phyloP scores from a whole-genome alignment of 352 stramenopile genomes.

The Globisporangium emineosum region DNA sequence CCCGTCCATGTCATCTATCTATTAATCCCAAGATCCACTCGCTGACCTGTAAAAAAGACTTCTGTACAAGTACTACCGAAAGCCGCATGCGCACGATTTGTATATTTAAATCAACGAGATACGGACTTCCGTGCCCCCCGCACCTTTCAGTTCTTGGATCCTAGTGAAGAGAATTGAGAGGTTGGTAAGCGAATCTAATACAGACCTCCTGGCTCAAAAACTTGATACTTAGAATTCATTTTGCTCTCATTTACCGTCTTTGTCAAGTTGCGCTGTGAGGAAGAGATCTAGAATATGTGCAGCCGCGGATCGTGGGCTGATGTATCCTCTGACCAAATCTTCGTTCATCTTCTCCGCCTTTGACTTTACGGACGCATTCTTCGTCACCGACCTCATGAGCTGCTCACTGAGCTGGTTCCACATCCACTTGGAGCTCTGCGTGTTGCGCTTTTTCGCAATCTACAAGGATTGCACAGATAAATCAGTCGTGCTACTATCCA shows the following conservation, averaged over 20 bases:
- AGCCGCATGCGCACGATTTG: background rate
- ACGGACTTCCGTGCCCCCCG: background rate
- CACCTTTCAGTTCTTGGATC: background rate
- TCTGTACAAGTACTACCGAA: slow-evolving; percentile 15
- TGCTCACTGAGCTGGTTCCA: slow-evolving; percentile 79
- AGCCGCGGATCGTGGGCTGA: slow-evolving; percentile 64
- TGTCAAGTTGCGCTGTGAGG: slow-evolving; percentile 40
- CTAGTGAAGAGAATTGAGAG: background rate
- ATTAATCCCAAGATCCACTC: slow-evolving; percentile 25
- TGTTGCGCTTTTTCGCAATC: slow-evolving; percentile 66
- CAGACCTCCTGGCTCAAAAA: background rate
- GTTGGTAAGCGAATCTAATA: background rate
- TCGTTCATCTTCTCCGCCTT: slow-evolving; percentile 59
- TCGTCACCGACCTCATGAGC: slow-evolving; percentile 61
- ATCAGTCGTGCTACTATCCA: too few species aligned
- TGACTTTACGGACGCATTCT: slow-evolving; percentile 35
- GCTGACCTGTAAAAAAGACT: slow-evolving; percentile 13
- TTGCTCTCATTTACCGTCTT: slow-evolving; percentile 19
- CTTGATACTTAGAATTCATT: background rate
- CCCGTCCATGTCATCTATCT: slow-evolving; percentile 50
- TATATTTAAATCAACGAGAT: background rate
- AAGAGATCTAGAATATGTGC: slow-evolving; percentile 60
- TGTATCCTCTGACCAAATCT: slow-evolving; percentile 57
- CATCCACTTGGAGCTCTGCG: slow-evolving; percentile 79
- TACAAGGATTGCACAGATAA: slow-evolving; percentile 9